Evolutionary conservation across 2,329 filamentous ascomycete genomes (phyloP).

Genomic region (Didymosphaeria variabile): DNA sequence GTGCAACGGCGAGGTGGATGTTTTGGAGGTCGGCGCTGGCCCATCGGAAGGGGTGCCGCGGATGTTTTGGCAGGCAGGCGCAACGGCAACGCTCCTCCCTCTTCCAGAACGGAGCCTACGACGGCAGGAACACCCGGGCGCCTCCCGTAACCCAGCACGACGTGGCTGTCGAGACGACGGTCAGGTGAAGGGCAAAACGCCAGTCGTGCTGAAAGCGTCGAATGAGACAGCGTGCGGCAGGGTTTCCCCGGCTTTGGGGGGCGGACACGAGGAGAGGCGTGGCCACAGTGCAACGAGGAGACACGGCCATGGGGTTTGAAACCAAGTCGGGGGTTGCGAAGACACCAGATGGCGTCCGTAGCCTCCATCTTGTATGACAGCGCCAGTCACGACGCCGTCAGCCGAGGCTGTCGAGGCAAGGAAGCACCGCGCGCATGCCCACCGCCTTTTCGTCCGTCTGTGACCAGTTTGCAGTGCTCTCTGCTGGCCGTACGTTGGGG

Average conservation of each 20-base stretch:
- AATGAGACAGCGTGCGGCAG: conserved; percentile 18
- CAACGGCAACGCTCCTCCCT: conserved; percentile 10
- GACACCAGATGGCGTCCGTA: conserved; percentile 41
- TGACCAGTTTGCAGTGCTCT: conserved; percentile 5
- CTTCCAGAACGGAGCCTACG: conserved; percentile 7
- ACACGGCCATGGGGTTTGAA: conserved; percentile 29
- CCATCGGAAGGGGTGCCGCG: background rate
- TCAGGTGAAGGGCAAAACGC: conserved; percentile 25
- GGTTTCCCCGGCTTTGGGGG: conserved; percentile 20
- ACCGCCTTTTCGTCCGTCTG: conserved; percentile 9
- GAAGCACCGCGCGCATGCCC: conserved; percentile 9
- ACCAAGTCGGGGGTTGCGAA: conserved; percentile 31
- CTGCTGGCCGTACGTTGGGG: too few species aligned
- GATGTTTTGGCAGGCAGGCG: conserved; percentile 4
- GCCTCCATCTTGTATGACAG: conserved; percentile 40
- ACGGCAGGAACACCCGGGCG: conserved; percentile 12
- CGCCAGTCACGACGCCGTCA: conserved; percentile 27
- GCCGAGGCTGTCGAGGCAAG: conserved; percentile 22
- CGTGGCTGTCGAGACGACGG: conserved; percentile 19
- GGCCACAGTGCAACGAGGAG: conserved; percentile 15
- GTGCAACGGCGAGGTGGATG: conserved; percentile 20
- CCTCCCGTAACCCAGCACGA: conserved; percentile 16
- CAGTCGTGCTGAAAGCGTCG: conserved; percentile 26
- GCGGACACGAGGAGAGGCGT: conserved; percentile 20
- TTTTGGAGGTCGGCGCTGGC: conserved; percentile 2